phyloP scores from a whole-genome alignment of 1,284 basidiomycete genomes.

The Ceratobasidium sp. region DNA sequence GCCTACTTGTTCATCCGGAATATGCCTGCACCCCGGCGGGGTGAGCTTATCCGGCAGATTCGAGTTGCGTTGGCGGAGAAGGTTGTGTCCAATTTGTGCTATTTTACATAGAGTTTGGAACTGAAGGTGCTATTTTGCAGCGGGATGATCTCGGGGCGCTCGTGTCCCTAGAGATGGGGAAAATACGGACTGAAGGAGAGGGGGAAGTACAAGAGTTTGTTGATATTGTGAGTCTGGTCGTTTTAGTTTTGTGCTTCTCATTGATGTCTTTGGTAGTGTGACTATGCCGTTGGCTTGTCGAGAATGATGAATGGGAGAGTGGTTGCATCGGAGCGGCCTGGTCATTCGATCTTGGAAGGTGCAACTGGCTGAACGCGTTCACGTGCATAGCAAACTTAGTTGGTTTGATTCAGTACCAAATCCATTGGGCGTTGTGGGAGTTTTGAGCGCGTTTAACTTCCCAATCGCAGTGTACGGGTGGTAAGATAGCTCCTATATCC shows the following conservation, averaged over 20 bases:
- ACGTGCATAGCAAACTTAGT: neutral
- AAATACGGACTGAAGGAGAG: slow-evolving; percentile 91
- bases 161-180: slow-evolving; percentile 78
- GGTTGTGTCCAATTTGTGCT: slow-evolving; percentile 59
- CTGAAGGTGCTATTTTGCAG: slow-evolving; percentile 58
- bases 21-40: slow-evolving; percentile 88
- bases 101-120: slow-evolving; percentile 3
- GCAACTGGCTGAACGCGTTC: slow-evolving; percentile 45
- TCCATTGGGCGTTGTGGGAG: slow-evolving; percentile 91
- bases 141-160: slow-evolving; percentile 85
- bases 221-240: slow-evolving; percentile 75
- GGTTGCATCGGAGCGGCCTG: slow-evolving; percentile 87
- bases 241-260: neutral
- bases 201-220: slow-evolving; percentile 97
- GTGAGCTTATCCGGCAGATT: slow-evolving; percentile 90
- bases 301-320: slow-evolving; percentile 92
- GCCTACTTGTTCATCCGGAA: slow-evolving; percentile 80
- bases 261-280: slow-evolving; percentile 61
- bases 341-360: slow-evolving; percentile 92
- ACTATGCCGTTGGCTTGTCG: slow-evolving; percentile 86
- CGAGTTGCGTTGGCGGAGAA: slow-evolving; percentile 84
- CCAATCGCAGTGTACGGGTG: slow-evolving; percentile 92
- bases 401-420: slow-evolving; percentile 77
- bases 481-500: slow-evolving; percentile 58
- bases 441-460: slow-evolving; percentile 93